A percentile compares a stretch with the other conserved stretches of the same genome.
These are phyloP conservation scores for Rhynchosporium secalis DNA, from an alignment of 2,329 filamentous ascomycete genomes.

Conservation along the genomic window DNA sequence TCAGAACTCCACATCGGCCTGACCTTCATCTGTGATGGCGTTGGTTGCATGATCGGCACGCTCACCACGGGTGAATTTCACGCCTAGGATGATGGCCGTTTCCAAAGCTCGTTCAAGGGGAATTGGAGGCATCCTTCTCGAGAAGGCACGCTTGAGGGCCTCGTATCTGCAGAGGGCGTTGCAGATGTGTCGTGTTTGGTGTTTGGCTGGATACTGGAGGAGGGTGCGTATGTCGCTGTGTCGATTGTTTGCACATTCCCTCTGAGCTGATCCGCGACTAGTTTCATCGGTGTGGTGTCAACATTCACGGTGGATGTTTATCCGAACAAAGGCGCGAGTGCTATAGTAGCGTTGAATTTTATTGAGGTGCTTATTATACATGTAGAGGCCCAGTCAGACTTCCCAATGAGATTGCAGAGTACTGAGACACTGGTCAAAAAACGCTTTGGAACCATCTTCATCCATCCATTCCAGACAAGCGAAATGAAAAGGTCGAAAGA, in stretches of 20 bases:
- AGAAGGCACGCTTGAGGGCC: slow-evolving; percentile 41
- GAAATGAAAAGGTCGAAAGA: too few species aligned
- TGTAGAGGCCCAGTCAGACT: too few species aligned
- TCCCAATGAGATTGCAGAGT: too few species aligned
- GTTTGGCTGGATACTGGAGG: slow-evolving; percentile 42
- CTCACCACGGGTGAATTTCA: slow-evolving; percentile 54
- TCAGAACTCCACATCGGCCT: slow-evolving; percentile 34
- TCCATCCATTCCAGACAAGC: too few species aligned
- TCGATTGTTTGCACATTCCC: slow-evolving; percentile 40
- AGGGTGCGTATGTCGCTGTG: slow-evolving; percentile 39
- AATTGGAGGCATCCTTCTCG: slow-evolving; percentile 44
- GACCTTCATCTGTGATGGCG: slow-evolving; percentile 45
- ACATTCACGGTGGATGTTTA: slow-evolving; percentile 42
- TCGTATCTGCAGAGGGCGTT: slow-evolving; percentile 41
- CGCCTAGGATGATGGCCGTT: slow-evolving; percentile 67
- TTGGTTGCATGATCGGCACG: slow-evolving; percentile 49
- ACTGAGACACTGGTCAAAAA: too few species aligned
- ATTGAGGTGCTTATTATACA: slow-evolving; percentile 34
- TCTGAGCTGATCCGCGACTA: slow-evolving; percentile 40
- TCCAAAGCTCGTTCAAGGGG: slow-evolving; percentile 24
- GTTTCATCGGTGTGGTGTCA: slow-evolving; percentile 39
- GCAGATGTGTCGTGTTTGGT: slow-evolving; percentile 41
- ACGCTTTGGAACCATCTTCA: too few species aligned
- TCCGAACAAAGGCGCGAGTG: slow-evolving; percentile 38
- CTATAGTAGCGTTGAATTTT: slow-evolving; percentile 42